Conservation (phyloP, 2,329 filamentous ascomycete genomes). For the Ramularia endophylla region DNA sequence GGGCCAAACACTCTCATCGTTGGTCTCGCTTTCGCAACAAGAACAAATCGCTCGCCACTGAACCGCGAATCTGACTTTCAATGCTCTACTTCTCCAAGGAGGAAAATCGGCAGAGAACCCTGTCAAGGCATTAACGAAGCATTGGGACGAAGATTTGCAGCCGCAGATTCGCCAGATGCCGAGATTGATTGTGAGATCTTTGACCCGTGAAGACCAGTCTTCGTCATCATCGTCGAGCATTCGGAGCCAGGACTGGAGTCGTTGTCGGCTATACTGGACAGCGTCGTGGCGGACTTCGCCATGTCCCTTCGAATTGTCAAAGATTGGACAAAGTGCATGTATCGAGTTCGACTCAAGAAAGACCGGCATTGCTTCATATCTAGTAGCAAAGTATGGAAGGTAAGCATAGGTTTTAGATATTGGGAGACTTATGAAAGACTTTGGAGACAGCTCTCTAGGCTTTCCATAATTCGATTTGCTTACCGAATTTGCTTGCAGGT, state of each 20-base stretch:
- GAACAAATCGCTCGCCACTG: conserved; percentile 1
- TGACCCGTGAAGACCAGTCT: conserved; percentile 1
- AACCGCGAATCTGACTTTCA: background rate
- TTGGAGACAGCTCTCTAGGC: no score
- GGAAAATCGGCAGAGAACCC: conserved; percentile 1
- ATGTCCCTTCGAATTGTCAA: background rate
- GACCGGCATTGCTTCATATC: conserved; percentile 1
- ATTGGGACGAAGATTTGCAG: conserved; percentile 1
- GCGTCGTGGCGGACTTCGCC: background rate
- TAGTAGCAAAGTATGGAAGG: no score
- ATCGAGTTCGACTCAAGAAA: background rate
- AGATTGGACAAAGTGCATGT: background rate
- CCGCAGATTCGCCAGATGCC: conserved; percentile 1
- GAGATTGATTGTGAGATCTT: background rate
- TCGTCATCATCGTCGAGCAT: background rate
- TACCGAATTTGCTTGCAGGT: conserved; percentile 1
- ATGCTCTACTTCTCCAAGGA: background rate
- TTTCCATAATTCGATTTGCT: no score
- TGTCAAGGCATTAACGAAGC: background rate
- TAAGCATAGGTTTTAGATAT: no score
- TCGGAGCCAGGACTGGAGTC: background rate
- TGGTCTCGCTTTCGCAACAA: background rate
- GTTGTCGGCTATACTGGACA: background rate
- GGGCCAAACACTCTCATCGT: conserved; percentile 1
- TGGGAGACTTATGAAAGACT: no score